Conservation (phyloP, 1,139 yeast species). For the Yamadazyma siamensis region DNA sequence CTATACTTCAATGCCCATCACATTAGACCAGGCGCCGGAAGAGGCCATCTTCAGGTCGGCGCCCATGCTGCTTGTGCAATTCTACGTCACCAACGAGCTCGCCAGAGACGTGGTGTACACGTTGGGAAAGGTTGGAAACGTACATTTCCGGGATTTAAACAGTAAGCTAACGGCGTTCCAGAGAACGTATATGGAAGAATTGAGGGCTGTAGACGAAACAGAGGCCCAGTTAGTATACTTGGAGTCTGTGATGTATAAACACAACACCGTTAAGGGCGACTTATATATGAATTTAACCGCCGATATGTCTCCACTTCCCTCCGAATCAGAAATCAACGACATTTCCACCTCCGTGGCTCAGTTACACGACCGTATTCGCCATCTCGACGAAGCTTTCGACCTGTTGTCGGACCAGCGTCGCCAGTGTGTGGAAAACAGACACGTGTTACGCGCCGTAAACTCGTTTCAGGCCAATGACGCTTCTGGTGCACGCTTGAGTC, state of each 20-base stretch:
- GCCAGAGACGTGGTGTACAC: slow-evolving; percentile 83
- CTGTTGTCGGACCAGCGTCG: slow-evolving; percentile 20
- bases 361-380: slow-evolving; percentile 27
- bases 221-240: slow-evolving; percentile 29
- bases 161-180: slow-evolving; percentile 77
- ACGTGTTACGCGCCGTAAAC: slow-evolving; percentile 28
- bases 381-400: slow-evolving; percentile 30
- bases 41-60: slow-evolving; percentile 64
- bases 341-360: slow-evolving; percentile 19
- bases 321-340: slow-evolving; percentile 30
- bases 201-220: slow-evolving; percentile 48
- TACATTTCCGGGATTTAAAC: slow-evolving; percentile 90
- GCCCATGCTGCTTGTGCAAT: slow-evolving; percentile 89
- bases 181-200: slow-evolving; percentile 79
- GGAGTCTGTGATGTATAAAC: slow-evolving; percentile 34
- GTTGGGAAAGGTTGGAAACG: slow-evolving; percentile 75
- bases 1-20: too few species aligned
- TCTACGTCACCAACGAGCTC: slow-evolving; percentile 87
- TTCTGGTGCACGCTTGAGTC: slow-evolving; percentile 4
- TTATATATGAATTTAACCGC: slow-evolving; percentile 23
- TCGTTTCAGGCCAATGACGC: slow-evolving; percentile 21
- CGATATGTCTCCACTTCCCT: slow-evolving; percentile 26
- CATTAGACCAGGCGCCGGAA: too few species aligned
- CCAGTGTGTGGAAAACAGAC: slow-evolving; percentile 31
- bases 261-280: slow-evolving; percentile 24